phyloP scores from a whole-genome alignment of 768 basidiomycete species.

The Russula griseocarnosa region DNA sequence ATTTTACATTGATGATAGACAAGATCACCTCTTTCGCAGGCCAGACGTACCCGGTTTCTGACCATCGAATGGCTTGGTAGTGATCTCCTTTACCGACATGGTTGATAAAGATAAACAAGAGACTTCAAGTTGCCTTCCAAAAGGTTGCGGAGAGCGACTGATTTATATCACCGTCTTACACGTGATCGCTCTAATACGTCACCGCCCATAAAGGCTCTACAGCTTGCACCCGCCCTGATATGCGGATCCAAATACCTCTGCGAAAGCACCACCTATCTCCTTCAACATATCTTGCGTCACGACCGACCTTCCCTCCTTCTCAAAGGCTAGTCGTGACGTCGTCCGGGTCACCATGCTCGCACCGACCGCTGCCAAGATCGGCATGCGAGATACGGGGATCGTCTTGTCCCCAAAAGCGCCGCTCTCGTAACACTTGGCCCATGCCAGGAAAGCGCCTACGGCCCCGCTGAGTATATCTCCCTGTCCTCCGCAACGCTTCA shows the following conservation, averaged over 20 bases:
- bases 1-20: neutral
- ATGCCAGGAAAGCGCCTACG: conserved; percentile 87
- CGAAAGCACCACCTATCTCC: conserved; percentile 61
- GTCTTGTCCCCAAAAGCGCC: conserved; percentile 65
- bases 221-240: conserved; percentile 33
- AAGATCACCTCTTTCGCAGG: conserved; percentile 80
- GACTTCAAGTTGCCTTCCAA: neutral
- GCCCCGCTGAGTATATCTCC: conserved; percentile 90
- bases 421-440: conserved; percentile 91
- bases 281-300: conserved; percentile 53
- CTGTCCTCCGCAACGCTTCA: conserved; percentile 94
- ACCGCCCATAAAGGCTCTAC: conserved; percentile 29
- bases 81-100: conserved; percentile 61
- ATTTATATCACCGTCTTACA: conserved; percentile 22
- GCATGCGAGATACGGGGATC: conserved; percentile 61
- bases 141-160: neutral
- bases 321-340: conserved; percentile 72
- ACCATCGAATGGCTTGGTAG: conserved; percentile 84
- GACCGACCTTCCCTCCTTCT: conserved; percentile 70
- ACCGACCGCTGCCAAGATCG: conserved; percentile 79
- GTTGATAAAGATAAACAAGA: conserved; percentile 28
- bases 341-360: conserved; percentile 88
- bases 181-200: conserved; percentile 17
- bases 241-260: conserved; percentile 57
- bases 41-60: conserved; percentile 99